Conservation (phyloP, 2,329 filamentous ascomycete genomes). For the Fusarium sp. region DNA sequence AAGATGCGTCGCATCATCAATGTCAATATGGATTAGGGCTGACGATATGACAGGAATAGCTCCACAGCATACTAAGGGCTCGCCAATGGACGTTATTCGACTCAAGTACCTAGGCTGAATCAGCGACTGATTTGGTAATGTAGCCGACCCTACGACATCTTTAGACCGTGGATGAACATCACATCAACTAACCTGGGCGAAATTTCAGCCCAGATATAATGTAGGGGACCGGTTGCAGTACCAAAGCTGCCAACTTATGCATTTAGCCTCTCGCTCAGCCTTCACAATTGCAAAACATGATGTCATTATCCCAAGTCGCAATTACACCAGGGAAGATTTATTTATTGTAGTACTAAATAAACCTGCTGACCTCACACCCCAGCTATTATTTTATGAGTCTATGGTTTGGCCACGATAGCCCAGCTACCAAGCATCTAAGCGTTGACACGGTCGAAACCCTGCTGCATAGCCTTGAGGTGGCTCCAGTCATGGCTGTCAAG, state of each 20-base stretch:
- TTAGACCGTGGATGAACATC: rapidly evolving
- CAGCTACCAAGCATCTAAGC: not conserved
- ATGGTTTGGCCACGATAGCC: not conserved
- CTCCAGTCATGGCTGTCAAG: conserved; percentile 57
- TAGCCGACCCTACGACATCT: too few relatives aligned
- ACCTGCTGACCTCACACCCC: not conserved
- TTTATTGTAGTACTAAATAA: not conserved
- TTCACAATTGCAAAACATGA: rapidly evolving
- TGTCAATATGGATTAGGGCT: not conserved
- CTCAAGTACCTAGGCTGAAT: too few relatives aligned
- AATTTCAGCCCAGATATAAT: too few relatives aligned
- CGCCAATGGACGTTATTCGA: not conserved
- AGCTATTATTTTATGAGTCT: not conserved
- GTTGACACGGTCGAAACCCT: conserved; percentile 12
- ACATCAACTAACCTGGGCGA: not conserved
- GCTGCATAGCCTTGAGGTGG: conserved; percentile 55
- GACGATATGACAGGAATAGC: not conserved
- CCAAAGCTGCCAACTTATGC: too few relatives aligned
- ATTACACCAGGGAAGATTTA: not conserved
- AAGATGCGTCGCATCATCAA: not conserved
- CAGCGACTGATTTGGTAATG: not conserved
- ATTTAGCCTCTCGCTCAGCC: rapidly evolving
- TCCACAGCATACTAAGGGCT: not conserved
- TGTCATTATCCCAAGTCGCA: not conserved
- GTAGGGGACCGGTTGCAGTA: too few relatives aligned